These are phyloP conservation scores for Pistacia integerrima DNA, from an alignment of 345 rosid species.

Conservation along the genomic window DNA sequence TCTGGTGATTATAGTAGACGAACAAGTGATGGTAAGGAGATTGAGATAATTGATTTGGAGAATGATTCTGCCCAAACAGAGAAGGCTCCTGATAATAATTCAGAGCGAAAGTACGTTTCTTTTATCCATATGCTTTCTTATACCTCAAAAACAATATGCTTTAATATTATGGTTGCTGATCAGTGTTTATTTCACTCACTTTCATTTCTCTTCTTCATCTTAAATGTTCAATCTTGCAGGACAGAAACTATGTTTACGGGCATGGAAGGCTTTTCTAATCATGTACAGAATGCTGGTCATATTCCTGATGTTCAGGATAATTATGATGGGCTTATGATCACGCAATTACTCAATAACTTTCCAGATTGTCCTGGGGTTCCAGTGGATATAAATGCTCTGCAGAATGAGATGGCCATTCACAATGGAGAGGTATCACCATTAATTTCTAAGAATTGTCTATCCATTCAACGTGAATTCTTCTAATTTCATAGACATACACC, in stretches of 20 bases:
- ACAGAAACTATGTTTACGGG: constrained; percentile 52
- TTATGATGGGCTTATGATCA: constrained; percentile 75
- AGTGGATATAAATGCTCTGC: constrained; percentile 49
- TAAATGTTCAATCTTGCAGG: constrained; percentile 48
- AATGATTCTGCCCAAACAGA: constrained; percentile 64
- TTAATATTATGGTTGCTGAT: background rate
- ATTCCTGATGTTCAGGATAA: constrained; percentile 65
- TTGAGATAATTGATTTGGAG: constrained; percentile 93
- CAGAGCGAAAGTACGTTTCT: constrained; percentile 62
- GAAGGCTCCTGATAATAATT: constrained; percentile 45
- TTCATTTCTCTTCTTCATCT: constrained; percentile 21
- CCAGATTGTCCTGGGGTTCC: constrained; percentile 55
- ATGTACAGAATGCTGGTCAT: constrained; percentile 41
- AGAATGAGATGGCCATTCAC: constrained; percentile 59
- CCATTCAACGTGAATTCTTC: background rate
- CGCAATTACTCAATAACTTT: constrained; percentile 71
- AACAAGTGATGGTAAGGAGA: constrained; percentile 56
- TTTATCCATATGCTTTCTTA: constrained; percentile 5
- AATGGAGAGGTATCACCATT: constrained; percentile 63
- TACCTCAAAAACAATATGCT: background rate
- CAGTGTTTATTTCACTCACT: background rate
- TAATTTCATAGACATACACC: constrained; percentile 1
- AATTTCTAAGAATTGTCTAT: constrained; percentile 15
- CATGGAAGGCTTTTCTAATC: constrained; percentile 42
- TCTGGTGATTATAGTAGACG: constrained; percentile 50